Percentiles rank a stretch among this genome's conserved stretches.
These are phyloP conservation scores for Eucalyptus curtisii DNA, from an alignment of 345 rosid genomes.

Conservation along the genomic window DNA sequence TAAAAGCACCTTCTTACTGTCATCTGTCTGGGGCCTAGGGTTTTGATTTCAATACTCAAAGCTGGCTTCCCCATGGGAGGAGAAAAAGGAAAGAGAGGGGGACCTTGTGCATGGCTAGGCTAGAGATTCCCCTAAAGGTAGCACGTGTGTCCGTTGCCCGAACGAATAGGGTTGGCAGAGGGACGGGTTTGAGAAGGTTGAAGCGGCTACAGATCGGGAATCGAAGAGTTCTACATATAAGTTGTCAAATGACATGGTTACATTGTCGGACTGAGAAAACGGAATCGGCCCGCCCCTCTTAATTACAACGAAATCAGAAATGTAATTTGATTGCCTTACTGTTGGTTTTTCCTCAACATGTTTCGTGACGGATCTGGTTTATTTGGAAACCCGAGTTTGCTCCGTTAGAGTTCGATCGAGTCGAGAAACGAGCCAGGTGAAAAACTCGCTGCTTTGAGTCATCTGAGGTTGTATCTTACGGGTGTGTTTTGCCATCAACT, in stretches of 20 bases:
- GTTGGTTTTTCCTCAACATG: background rate
- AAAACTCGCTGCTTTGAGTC: background rate
- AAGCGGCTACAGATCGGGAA: background rate
- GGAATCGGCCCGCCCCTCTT: background rate
- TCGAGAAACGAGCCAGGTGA: background rate
- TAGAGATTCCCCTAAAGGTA: background rate
- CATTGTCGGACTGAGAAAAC: background rate
- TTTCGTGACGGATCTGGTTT: background rate
- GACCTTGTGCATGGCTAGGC: background rate
- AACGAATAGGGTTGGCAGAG: background rate
- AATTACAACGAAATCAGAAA: background rate
- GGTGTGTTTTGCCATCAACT: background rate
- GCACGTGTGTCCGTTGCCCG: background rate
- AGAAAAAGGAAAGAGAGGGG: background rate
- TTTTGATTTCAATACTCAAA: background rate
- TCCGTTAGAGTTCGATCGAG: background rate
- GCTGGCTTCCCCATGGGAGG: background rate
- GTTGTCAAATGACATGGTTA: background rate
- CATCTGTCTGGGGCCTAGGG: background rate
- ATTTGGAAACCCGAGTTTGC: background rate
- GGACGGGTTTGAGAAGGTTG: background rate
- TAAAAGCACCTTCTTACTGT: background rate
- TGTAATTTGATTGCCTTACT: background rate
- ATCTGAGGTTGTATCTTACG: background rate
- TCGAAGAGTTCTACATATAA: background rate